Conservation (phyloP, 768 basidiomycete genomes). For the Lactarius vividus region DNA sequence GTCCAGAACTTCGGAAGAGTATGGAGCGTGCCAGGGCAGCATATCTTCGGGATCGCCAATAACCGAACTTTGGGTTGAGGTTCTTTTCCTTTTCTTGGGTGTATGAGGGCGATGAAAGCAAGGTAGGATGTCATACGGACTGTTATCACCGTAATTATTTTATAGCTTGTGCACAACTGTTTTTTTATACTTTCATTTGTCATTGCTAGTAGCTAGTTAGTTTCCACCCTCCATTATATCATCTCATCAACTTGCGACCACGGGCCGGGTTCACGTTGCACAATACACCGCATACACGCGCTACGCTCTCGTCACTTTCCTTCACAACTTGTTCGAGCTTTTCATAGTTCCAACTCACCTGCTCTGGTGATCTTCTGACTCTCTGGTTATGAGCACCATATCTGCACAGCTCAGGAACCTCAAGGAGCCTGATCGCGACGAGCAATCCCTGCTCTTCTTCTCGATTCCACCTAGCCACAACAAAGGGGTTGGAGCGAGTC, state of each 20-base stretch:
- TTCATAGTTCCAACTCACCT: slow-evolving; percentile 1
- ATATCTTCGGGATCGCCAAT: slow-evolving; percentile 28
- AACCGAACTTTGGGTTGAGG: not conserved
- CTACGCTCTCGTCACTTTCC: not conserved
- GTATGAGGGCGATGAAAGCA: slow-evolving; percentile 6
- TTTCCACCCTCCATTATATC: too few relatives aligned
- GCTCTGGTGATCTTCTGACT: not conserved
- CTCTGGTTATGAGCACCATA: slow-evolving; percentile 64
- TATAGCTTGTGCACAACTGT: not conserved
- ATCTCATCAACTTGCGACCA: not conserved
- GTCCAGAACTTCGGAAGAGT: slow-evolving; percentile 62
- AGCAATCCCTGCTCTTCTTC: slow-evolving; percentile 82
- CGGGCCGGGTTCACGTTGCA: not conserved
- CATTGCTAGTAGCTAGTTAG: not conserved
- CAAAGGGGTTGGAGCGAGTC: slow-evolving; percentile 26
- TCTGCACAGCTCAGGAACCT: slow-evolving; percentile 86
- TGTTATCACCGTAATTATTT: not conserved
- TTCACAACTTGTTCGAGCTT: not conserved
- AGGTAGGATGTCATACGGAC: not conserved
- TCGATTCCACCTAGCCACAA: slow-evolving; percentile 57
- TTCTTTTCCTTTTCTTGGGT: not conserved
- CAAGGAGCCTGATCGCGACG: slow-evolving; percentile 90
- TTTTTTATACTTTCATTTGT: slow-evolving; percentile 15
- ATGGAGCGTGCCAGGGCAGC: slow-evolving; percentile 66
- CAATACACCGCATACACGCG: not conserved